Evolutionary conservation across 1,284 basidiomycete species (phyloP).

Genomic region (Trichosporon asahii): DNA sequence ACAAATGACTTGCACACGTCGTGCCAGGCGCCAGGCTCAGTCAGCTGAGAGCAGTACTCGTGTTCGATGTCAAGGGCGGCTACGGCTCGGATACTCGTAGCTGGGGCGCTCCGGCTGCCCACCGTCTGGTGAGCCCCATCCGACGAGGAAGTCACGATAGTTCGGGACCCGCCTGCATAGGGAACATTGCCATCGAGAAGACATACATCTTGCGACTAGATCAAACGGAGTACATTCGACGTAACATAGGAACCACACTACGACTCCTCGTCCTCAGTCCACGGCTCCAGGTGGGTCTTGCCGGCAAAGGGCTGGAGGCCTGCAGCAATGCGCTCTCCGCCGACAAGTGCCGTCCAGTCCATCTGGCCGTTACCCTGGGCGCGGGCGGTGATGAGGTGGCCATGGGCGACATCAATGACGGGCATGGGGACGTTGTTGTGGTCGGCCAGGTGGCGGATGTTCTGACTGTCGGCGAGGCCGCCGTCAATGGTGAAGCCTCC

Average conservation of each 20-base stretch:
- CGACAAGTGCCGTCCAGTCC: slow-evolving; percentile 52
- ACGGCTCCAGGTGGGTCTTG: slow-evolving; percentile 26
- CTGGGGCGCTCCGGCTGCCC: too few species aligned
- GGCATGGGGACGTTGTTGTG: slow-evolving; percentile 76
- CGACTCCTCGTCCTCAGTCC: slow-evolving; percentile 6
- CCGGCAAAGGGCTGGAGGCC: slow-evolving; percentile 50
- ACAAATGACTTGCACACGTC: too few species aligned
- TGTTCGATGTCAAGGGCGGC: too few species aligned
- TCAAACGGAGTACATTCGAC: not conserved
- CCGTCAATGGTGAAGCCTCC: slow-evolving; percentile 82
- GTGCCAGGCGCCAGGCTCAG: too few species aligned
- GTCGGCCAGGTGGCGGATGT: slow-evolving; percentile 55
- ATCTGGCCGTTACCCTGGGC: slow-evolving; percentile 55
- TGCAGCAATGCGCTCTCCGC: slow-evolving; percentile 49
- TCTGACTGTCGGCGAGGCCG: slow-evolving; percentile 75
- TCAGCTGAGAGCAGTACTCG: too few species aligned
- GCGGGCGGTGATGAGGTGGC: slow-evolving; percentile 72
- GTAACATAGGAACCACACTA: not conserved
- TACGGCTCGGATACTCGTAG: too few species aligned
- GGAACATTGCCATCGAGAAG: not conserved
- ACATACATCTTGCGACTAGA: not conserved
- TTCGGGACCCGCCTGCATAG: too few species aligned
- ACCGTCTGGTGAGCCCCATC: too few species aligned
- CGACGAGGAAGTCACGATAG: too few species aligned
- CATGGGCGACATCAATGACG: slow-evolving; percentile 67